Evolutionary conservation across 352 stramenopile genomes (phyloP), one percentile per base, ranked within the genome.

Genomic region (Globisporangium middletonii): DNA sequence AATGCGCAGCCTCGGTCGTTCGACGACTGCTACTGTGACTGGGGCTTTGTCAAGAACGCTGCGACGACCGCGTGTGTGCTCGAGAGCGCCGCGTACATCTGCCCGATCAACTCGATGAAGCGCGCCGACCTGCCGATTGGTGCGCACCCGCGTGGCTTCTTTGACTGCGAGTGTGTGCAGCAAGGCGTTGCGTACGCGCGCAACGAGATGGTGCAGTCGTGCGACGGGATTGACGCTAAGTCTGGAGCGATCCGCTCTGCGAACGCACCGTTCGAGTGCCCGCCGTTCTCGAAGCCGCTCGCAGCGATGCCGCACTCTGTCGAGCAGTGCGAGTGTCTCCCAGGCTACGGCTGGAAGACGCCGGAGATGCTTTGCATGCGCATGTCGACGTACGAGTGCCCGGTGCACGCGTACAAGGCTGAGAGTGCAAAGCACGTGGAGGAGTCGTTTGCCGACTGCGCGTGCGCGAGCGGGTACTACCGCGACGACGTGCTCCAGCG

Each of bases 321-420:
- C 4, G 73, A 82, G 59, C 83, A 94, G 53, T 94, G 83, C 55
- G 66, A 83, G 35, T 94, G 83, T 42, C 63, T 94, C n/a, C 66
- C 69, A 18, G 81, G 83, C 7, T 94, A 83, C 52, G 76, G 69
- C 23, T 92, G 79, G 79, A 86, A 88, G 59, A 67, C 75, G 5
- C 77, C 79, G 0, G 77, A 89, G 50, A 89, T 89, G 79, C 71
- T 56, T 0, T 92, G 81, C 23, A 73, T 80, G 41, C 65, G 65
- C 7, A 63, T 75, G 8, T 88, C 77, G 4, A 68, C 68, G 11
- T 94, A 89, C 57, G 66, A 59, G 35, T 94, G 83, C 18, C 79
- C 83, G 0, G 53, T 69, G 8, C 81, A 94, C 49, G 64, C 83
- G 41, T 88, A 76, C 72, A 77, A 78, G 27, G 43, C 8, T 26